Base-by-base conservation (phyloP, 768 basidiomycete genomes). In the Psilocybe tampanensis region DNA sequence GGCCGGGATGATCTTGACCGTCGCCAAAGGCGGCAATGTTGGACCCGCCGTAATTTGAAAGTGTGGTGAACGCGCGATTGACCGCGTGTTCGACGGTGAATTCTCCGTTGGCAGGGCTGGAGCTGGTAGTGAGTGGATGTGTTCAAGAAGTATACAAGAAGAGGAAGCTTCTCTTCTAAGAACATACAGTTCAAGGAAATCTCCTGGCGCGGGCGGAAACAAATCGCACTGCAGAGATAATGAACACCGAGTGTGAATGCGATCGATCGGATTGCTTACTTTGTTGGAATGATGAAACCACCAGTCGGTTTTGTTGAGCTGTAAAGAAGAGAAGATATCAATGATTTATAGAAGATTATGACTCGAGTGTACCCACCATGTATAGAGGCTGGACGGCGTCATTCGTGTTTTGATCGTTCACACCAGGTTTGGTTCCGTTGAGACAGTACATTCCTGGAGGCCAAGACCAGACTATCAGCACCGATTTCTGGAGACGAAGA, bases 61-160 rank as follows among this genome's bases (percentile, higher is more conserved):
- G 60, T 4, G 75, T 71, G 17, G 79, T 80, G 33, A 75, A 73
- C 3, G 74, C 79, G 4, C 76, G 73, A 56, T 79, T 80, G 1
- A 68, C 69, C 9, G 77, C 74, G 29, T 70, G 65, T 60, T 80
- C 79, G 2, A 79, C 74, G 1, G 77, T 77, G 49, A 80, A 77
- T 11, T 69, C 55, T 33, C 74, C 73, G 33, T 75, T 74, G 0
- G 72, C 74, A 15, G 78, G 79, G 8, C 78, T 80, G 41, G 43
- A 8, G n/a, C 17, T 33, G 1, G 9, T 22, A 41, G 41, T 42
- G 44, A 24, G 43, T 21, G 43, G 36, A 47, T 36, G 1, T 18
- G 17, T 15, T 19, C 22, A 24, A 49, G 22, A 26, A 50, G 15
- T 21, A 12, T 21, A 8, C 43, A 9, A 45, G 29, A 29, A 29